Conservation (phyloP, 2,329 filamentous ascomycete species). For the Parastagonospora nodorum region DNA sequence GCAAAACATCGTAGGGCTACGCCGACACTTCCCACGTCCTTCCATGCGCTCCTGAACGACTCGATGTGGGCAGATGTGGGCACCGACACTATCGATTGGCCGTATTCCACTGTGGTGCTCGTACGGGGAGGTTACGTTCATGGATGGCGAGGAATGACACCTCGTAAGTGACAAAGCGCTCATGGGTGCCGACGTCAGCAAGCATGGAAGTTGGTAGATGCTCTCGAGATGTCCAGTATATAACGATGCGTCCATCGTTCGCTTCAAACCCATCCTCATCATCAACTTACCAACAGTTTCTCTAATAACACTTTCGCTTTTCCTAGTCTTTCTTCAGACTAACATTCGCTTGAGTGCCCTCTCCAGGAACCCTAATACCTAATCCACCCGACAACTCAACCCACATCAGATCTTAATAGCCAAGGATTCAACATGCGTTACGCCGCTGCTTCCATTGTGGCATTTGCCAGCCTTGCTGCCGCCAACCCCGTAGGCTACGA, state of each 20-base stretch:
- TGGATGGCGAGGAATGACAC: constrained; percentile 34
- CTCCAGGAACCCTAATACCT: constrained; percentile 30
- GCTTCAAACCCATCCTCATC: constrained; percentile 26
- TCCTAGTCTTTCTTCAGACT: constrained; percentile 23
- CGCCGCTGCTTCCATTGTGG: constrained; percentile 32
- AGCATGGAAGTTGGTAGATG: constrained; percentile 27
- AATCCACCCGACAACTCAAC: constrained; percentile 18
- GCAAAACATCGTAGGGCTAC: constrained; percentile 26
- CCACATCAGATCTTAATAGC: constrained; percentile 3
- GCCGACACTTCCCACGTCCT: constrained; percentile 13
- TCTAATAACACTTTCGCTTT: constrained; percentile 39
- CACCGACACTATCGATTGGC: constrained; percentile 36
- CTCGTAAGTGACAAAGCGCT: constrained; percentile 29
- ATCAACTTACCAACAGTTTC: constrained; percentile 25
- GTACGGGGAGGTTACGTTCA: constrained; percentile 19
- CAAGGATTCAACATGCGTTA: constrained; percentile 38
- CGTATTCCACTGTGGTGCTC: constrained; percentile 38
- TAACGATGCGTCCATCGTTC: constrained; percentile 22
- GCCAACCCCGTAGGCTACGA: constrained; percentile 34
- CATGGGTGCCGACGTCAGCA: constrained; percentile 31
- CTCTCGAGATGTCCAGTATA: constrained; percentile 26
- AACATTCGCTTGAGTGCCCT: constrained; percentile 40
- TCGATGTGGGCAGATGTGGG: constrained; percentile 18
- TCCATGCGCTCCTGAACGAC: constrained; percentile 19
- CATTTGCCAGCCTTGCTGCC: constrained; percentile 36